Conservation (phyloP, 495 filamentous ascomycete species). For the Thermochaetoides thermophila region DNA sequence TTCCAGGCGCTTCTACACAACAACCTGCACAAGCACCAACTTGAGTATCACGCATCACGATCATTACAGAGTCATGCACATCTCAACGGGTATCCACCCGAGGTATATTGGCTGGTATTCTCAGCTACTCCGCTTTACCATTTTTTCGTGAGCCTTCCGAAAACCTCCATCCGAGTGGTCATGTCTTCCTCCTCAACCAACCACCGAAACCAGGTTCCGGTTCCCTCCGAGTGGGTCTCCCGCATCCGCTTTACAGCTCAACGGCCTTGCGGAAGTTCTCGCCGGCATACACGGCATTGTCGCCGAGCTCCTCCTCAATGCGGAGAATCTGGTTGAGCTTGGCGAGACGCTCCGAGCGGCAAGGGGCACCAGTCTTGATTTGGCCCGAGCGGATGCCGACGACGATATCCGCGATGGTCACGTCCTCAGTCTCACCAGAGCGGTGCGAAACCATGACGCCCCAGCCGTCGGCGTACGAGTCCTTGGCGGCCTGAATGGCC, state of each 20-base stretch:
- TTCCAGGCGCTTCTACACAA: too few species aligned
- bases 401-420: slow-evolving; percentile 95
- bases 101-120: too few species aligned
- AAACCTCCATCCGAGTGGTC: slow-evolving; percentile 13
- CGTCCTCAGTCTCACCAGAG: slow-evolving; percentile 98
- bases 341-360: slow-evolving; percentile 89
- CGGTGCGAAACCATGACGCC: slow-evolving; percentile 99
- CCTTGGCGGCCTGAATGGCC: slow-evolving; percentile 99
- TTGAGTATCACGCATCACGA: too few species aligned
- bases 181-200: slow-evolving; percentile 7
- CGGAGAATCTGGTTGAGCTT: slow-evolving; percentile 99
- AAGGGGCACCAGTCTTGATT: slow-evolving; percentile 98
- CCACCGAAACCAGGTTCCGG: slow-evolving; percentile 4
- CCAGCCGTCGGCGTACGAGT: slow-evolving; percentile 93
- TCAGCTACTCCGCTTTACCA: too few species aligned
- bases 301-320: slow-evolving; percentile 97
- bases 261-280: slow-evolving; percentile 79
- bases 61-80: too few species aligned
- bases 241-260: slow-evolving; percentile 48
- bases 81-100: too few species aligned
- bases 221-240: slow-evolving; percentile 7
- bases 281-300: slow-evolving; percentile 81
- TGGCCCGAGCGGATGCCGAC: slow-evolving; percentile 92
- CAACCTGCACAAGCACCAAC: too few species aligned
- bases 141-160: slow-evolving; percentile 17